Evolutionary conservation across 345 rosid species (phyloP).

Genomic region (Eucalyptus erythrocorys): DNA sequence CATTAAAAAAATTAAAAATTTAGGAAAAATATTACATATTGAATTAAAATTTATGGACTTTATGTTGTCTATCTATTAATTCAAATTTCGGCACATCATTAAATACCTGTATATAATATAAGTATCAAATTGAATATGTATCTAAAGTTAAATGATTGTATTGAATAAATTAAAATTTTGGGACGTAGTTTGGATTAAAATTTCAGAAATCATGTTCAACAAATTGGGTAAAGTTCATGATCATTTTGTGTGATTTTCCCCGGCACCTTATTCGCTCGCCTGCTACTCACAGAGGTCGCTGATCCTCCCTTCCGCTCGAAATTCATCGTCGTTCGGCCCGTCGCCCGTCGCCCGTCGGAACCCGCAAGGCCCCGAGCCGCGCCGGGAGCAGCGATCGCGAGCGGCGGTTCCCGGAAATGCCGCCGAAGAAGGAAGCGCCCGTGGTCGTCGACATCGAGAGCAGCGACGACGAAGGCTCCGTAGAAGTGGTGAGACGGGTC

Average conservation of each 20-base stretch:
- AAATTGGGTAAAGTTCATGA: too few species aligned
- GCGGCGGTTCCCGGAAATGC: constrained; percentile 16
- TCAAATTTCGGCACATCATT: too few species aligned
- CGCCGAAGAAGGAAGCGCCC: constrained; percentile 1
- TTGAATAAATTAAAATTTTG: too few species aligned
- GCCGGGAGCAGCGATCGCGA: neutral
- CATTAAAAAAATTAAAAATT: too few species aligned
- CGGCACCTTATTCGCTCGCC: neutral
- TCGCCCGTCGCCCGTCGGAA: neutral
- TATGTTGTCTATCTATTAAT: accelerated
- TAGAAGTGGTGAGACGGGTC: neutral
- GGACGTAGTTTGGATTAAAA: too few species aligned
- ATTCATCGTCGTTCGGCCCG: neutral
- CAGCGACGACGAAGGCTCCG: constrained; percentile 32
- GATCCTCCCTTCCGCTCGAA: neutral
- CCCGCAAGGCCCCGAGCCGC: neutral
- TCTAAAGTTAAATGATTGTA: accelerated
- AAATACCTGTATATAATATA: accelerated
- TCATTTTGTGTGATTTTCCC: neutral
- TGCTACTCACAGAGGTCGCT: neutral
- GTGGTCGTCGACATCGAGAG: constrained; percentile 29
- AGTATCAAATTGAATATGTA: too few species aligned
- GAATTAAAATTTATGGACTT: too few species aligned
- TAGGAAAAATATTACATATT: too few species aligned
- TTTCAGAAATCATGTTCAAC: neutral